Base-by-base conservation (phyloP, 768 basidiomycete species). In the Phaeolepiota aurea region DNA sequence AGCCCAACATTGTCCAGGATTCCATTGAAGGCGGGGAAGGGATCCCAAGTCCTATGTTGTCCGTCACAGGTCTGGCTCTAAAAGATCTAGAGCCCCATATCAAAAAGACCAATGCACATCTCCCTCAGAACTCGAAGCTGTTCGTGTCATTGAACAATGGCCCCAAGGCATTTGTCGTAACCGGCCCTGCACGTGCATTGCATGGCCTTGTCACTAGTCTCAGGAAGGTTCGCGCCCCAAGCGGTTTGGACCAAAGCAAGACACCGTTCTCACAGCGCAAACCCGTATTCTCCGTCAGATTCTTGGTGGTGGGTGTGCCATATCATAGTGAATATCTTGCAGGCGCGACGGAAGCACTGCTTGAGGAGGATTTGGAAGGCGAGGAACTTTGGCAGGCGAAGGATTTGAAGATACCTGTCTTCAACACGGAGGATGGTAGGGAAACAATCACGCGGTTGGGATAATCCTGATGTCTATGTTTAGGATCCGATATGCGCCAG, bases 261-360 rank as follows among this genome's bases (percentile, higher is more conserved):
- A 69, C 77, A 2, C 87, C 92, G 7, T 94, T 83, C 68, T 94
- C 91, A 5, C 91, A 97, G 67, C 77, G 96, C 51, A 94, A 94
- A 63, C 82, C 87, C 4, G 86, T 89, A 3, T 98, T 99, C 62
- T 84, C 79, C 32, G 77, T 87, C 36, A 82, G 96, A 33, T 99
- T 98, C 72, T 67, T 99, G 53, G 84, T 89, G n/a, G 86, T 99
- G 54, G 85, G 81, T 40, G 94, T 92, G 1, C 96, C 96, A 1
- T 99, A 92, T 65, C 96, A 99, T 71, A 93, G 91, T 61, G 66
- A 69, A 14, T 94, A 97, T 62, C 69, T 99, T 41, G 55, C 56
- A 13, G 80, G 75, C 20, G 84, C 79, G 1, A 77, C 89, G 2
- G 76, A 90, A 47, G 85, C 79, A 59, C 63, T 96, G 35, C 61